Base-by-base conservation (phyloP, 75 land plant genomes). In the Sequoiadendron giganteum region DNA sequence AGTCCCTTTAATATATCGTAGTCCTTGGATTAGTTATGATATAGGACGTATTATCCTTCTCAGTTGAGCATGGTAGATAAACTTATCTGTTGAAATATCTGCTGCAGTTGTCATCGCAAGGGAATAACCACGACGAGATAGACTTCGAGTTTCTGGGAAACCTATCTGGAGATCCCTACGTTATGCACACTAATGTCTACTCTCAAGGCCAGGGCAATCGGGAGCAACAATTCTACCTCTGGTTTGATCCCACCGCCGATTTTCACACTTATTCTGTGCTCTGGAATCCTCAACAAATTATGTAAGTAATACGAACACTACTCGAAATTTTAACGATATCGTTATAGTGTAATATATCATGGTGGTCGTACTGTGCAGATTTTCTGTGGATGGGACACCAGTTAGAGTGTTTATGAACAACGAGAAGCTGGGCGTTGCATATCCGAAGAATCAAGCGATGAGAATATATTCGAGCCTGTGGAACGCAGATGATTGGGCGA, bases 341-440 rank as follows among this genome's bases (percentile, higher is more conserved):
- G 0, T 48, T 16, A 55, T 55, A 55, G 5, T 15, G 4, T 55
- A 55, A 55, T 55, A 55, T 55, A 55, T 55, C 16, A 15, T 55
- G 58, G 19, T 55, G 13, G 11, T 48, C 13, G 52, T 48, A 48
- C 9, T 48, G 19, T 85, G 70, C 90, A 90, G 90, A 43, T 88
- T 87, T 38, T 87, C 45, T 18, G 90, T 90, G 90, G 90, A 90
- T 54, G 47, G 40, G 10, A 87, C 85, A 32, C 89, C 90, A 14
- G 52, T 90, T 11, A 76, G 90, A 36, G 86, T 83, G n/a, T 81
- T 80, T 52, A 65, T 42, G 76, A 90, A 90, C 89, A 90, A 32
- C 85, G 86, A 90, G 48, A 86, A 87, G 32, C 42, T 83, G 11
- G 90, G 90, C 47, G 83, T 86, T 48, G 52, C 75, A 30, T 90